Evolutionary conservation across 2,329 filamentous ascomycete genomes (phyloP).

Genomic region (Calonectria leucothoes): DNA sequence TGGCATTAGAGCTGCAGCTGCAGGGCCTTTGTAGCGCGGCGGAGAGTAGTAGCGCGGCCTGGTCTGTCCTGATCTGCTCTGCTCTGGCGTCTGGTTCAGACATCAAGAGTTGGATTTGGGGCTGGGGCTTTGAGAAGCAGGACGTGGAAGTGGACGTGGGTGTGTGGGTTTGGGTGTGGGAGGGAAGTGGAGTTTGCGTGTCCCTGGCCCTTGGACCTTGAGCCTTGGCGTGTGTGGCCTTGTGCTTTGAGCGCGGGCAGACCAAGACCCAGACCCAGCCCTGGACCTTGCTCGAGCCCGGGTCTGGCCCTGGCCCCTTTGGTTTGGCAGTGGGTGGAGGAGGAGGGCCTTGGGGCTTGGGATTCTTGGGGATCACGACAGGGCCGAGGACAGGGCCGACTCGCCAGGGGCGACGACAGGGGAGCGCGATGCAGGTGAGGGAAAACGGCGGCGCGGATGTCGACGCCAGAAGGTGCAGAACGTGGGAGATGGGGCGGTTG

Average conservation of each 20-base stretch:
- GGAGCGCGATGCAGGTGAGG: conserved; percentile 42
- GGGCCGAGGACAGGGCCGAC: conserved; percentile 30
- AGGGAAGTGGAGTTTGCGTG: background rate
- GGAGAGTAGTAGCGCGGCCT: background rate
- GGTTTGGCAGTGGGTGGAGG: conserved; percentile 39
- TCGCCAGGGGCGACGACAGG: conserved; percentile 36
- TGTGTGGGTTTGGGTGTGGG: conserved; percentile 5
- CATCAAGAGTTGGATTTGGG: conserved; percentile 10
- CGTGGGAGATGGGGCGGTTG: conserved; percentile 32
- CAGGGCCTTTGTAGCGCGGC: conserved; percentile 31
- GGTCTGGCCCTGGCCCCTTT: conserved; percentile 17
- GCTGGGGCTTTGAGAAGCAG: conserved; percentile 1
- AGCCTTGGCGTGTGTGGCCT: conserved; percentile 7
- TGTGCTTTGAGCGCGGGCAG: conserved; percentile 10
- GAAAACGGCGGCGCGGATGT: conserved; percentile 40
- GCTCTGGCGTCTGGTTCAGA: conserved; percentile 1
- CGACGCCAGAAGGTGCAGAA: conserved; percentile 38
- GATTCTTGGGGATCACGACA: conserved; percentile 43
- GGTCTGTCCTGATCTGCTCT: background rate
- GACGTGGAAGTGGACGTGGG: conserved; percentile 11
- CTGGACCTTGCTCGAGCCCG: conserved; percentile 27
- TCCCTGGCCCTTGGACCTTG: conserved; percentile 12
- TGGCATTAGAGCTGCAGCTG: conserved; percentile 42
- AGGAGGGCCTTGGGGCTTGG: conserved; percentile 41
- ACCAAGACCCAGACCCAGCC: conserved; percentile 7